A percentile compares a stretch with the other conserved stretches of the same genome.
These are phyloP conservation scores for Rhizopogon salebrosus DNA, from an alignment of 768 basidiomycete species.

Conservation along the genomic window DNA sequence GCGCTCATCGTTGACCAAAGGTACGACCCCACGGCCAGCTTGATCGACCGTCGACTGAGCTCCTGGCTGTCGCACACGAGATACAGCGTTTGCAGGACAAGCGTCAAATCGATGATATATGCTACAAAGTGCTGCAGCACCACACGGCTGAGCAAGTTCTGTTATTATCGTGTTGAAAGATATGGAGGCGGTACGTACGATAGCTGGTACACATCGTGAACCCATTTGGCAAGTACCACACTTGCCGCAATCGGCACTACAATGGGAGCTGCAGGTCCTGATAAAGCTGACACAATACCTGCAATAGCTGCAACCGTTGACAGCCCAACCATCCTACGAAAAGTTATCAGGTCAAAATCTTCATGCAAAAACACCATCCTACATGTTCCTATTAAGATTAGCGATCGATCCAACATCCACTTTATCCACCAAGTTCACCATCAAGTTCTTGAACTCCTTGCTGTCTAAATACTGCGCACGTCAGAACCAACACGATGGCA, in stretches of 20 bases:
- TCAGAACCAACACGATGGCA: neutral
- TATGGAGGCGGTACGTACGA: neutral
- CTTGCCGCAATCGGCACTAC: neutral
- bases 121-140: slow-evolving; percentile 15
- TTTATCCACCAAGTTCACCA: neutral
- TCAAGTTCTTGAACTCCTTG: neutral
- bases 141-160: neutral
- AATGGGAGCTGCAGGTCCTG: neutral
- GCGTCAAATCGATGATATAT: slow-evolving; percentile 20
- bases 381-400: neutral
- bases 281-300: neutral
- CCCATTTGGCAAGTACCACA: neutral
- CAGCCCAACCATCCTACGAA: neutral
- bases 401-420: neutral
- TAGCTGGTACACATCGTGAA: neutral
- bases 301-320: neutral
- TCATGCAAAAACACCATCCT: neutral
- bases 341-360: neutral
- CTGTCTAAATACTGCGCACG: neutral
- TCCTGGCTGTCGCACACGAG: neutral
- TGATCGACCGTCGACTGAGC: neutral
- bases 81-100: slow-evolving; percentile 18
- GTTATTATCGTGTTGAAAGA: neutral
- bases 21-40: neutral
- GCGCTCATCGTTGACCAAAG: neutral